phyloP scores from a whole-genome alignment of 495 filamentous ascomycete species.

The Mycothermus thermophilus region DNA sequence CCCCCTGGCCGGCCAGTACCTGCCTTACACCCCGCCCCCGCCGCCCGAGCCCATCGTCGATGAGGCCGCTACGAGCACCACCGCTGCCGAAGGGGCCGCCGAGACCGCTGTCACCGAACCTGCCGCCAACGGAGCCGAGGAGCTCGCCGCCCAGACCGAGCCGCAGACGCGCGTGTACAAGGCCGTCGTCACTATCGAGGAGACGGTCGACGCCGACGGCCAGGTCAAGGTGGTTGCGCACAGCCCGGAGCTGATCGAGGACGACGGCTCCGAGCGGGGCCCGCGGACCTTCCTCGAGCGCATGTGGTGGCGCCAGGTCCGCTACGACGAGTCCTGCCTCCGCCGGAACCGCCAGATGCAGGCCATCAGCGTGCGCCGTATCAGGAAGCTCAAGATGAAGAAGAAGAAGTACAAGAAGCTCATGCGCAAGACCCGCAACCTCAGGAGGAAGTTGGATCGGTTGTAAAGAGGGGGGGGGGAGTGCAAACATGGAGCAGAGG shows the following conservation, averaged over 20 bases:
- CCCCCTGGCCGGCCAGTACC: slow-evolving; percentile 43
- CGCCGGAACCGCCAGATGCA: slow-evolving; percentile 33
- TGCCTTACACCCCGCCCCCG: slow-evolving; percentile 68
- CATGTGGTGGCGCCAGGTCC: slow-evolving; percentile 35
- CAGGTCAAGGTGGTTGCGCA: slow-evolving; percentile 43
- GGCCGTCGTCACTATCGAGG: slow-evolving; percentile 67
- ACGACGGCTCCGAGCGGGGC: slow-evolving; percentile 16
- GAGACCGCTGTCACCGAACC: too few species aligned
- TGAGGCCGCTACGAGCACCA: slow-evolving; percentile 15
- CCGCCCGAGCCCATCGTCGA: slow-evolving; percentile 47
- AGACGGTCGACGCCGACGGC: slow-evolving; percentile 57
- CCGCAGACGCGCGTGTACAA: slow-evolving; percentile 52
- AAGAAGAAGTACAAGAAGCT: slow-evolving; percentile 99
- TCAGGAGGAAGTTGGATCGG: slow-evolving; percentile 74
- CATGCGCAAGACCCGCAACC: slow-evolving; percentile 76
- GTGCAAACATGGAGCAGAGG: too few species aligned
- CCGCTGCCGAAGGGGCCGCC: slow-evolving; percentile 22
- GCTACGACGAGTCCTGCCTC: slow-evolving; percentile 32
- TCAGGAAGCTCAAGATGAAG: slow-evolving; percentile 95
- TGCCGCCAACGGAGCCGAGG: too few species aligned
- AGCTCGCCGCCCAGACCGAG: slow-evolving; percentile 18
- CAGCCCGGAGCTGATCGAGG: slow-evolving; percentile 34
- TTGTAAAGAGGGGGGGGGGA: slow-evolving; percentile 20
- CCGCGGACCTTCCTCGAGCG: slow-evolving; percentile 37
- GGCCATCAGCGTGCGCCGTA: slow-evolving; percentile 74